Evolutionary conservation across 73 alveolate genomes (phyloP).

Genomic region (Durusdinium trenchii): DNA sequence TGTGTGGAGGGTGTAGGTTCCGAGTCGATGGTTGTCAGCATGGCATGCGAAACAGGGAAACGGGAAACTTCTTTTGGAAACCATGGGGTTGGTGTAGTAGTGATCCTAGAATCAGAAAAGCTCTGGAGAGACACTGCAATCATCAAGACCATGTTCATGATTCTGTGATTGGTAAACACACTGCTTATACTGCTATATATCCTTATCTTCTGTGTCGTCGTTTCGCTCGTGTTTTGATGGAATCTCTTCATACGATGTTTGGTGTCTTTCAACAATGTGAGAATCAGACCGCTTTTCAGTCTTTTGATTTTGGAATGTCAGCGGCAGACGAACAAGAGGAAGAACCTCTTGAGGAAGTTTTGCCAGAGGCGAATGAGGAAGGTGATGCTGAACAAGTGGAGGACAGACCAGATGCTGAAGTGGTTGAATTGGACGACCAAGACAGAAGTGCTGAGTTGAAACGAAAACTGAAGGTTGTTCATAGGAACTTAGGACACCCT

Average conservation of each 20-base stretch:
- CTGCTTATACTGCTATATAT: not conserved
- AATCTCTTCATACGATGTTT: not conserved
- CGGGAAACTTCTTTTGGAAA: not conserved
- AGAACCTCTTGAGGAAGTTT: not conserved
- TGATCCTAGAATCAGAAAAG: not conserved
- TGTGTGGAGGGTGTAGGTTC: not conserved
- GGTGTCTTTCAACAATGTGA: not conserved
- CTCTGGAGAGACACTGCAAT: not conserved
- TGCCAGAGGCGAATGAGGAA: not conserved
- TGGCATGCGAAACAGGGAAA: not conserved
- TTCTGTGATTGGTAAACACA: not conserved
- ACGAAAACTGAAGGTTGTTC: not conserved
- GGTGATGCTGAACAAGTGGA: not conserved
- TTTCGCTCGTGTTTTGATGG: not conserved
- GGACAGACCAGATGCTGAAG: not conserved
- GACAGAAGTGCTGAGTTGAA: not conserved
- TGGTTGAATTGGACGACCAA: not conserved
- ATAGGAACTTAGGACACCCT: slow-evolving; percentile 17
- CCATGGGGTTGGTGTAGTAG: slow-evolving; percentile 17
- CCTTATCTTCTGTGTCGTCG: not conserved
- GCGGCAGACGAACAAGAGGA: not conserved
- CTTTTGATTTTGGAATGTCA: not conserved
- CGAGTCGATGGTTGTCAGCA: not conserved
- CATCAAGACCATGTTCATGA: not conserved
- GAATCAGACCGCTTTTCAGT: not conserved